Evolutionary conservation across 2,329 filamentous ascomycete species (phyloP).

Genomic region (Botrytis fragariae): DNA sequence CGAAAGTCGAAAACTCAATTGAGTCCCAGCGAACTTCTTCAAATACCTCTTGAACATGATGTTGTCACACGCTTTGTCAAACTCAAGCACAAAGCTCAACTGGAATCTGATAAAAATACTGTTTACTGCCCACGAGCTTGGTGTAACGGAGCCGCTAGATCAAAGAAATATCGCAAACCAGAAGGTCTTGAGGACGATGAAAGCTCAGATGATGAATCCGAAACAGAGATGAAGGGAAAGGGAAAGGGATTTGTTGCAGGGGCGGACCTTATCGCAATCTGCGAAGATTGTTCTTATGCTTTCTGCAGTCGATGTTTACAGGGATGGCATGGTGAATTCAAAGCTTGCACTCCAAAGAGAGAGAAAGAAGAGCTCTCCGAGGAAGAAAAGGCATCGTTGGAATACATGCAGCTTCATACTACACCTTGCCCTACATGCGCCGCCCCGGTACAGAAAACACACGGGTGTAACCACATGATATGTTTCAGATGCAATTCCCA

Average conservation of each 20-base stretch:
- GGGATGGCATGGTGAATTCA: constrained; percentile 91
- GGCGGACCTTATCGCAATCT: constrained; percentile 73
- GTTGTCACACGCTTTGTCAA: constrained; percentile 82
- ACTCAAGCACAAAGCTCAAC: constrained; percentile 86
- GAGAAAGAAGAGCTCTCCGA: constrained; percentile 69
- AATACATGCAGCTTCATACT: constrained; percentile 79
- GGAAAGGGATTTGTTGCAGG: constrained; percentile 29
- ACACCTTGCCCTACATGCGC: constrained; percentile 87
- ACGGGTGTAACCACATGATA: constrained; percentile 96
- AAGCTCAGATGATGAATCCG: constrained; percentile 53
- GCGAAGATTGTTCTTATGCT: constrained; percentile 83
- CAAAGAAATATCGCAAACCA: constrained; percentile 70
- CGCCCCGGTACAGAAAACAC: constrained; percentile 81
- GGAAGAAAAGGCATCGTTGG: constrained; percentile 82
- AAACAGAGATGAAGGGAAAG: constrained; percentile 35
- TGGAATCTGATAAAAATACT: constrained; percentile 88
- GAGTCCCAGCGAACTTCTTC: constrained; percentile 78
- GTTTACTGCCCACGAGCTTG: constrained; percentile 89
- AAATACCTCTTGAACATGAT: constrained; percentile 69
- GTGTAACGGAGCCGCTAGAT: constrained; percentile 86
- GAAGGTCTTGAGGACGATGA: constrained; percentile 61
- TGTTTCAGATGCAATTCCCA: constrained; percentile 87
- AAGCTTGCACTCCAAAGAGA: constrained; percentile 64
- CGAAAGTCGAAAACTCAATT: constrained; percentile 66
- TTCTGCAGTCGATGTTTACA: constrained; percentile 72